These are phyloP conservation scores for barley (Hordeum vulgare) DNA, from an alignment of 176 grass and related monocot species.

Conservation along the genomic window MorexV3_pseudomolecules_assembly NC_058522.1:357599889-357600388, in stretches of 20 bases:
- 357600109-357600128: not conserved
- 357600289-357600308: not conserved
- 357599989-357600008: not conserved
- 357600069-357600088: not conserved
- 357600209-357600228: not conserved
- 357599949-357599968: not conserved
- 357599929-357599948: too few relatives aligned
- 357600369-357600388: not conserved
- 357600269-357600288: not conserved
- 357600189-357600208: constrained; percentile 1
- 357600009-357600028: not conserved
- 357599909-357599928: too few relatives aligned
- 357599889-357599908: too few relatives aligned
- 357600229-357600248: constrained; percentile 1
- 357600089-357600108: not conserved
- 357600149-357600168: not conserved
- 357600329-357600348: not conserved
- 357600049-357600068: not conserved
- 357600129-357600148: not conserved
- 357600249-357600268: not conserved
- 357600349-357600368: not conserved
- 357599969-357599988: not conserved
- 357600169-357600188: constrained; percentile 8
- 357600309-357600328: not conserved
- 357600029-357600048: not conserved